These are phyloP conservation scores for Pleurotus sapidus DNA, from an alignment of 768 basidiomycete species.

Conservation along the genomic window DNA sequence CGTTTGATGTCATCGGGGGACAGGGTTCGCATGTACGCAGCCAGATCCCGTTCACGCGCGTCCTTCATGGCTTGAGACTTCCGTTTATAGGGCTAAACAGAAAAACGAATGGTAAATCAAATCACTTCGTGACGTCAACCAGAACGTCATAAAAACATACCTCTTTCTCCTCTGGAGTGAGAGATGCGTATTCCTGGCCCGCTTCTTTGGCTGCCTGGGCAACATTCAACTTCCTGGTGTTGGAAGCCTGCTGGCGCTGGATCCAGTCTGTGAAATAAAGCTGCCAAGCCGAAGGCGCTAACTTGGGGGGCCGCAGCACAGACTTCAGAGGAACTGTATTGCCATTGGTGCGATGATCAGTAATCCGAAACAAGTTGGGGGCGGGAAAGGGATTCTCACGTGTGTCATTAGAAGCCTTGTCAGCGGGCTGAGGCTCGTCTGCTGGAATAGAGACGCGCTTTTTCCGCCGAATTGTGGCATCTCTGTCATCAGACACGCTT, in stretches of 20 bases:
- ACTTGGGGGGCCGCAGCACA: constrained; percentile 79
- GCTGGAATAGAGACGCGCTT: constrained; percentile 32
- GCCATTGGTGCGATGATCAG: constrained; percentile 9
- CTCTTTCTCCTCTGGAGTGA: constrained; percentile 82
- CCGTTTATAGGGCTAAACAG: constrained; percentile 73
- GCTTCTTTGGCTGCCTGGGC: constrained; percentile 96
- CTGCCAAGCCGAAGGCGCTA: constrained; percentile 95
- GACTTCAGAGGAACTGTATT: constrained; percentile 68
- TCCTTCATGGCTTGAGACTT: constrained; percentile 86
- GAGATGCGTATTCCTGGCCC: constrained; percentile 81
- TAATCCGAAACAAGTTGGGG: constrained; percentile 15
- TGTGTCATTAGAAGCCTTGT: constrained; percentile 37
- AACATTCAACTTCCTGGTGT: constrained; percentile 86
- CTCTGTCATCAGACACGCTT: constrained; percentile 57
- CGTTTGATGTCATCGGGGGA: constrained; percentile 94
- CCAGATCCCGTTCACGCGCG: constrained; percentile 75
- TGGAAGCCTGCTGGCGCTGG: constrained; percentile 76
- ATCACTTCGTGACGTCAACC: constrained; percentile 13
- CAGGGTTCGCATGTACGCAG: constrained; percentile 82
- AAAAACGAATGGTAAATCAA: constrained; percentile 11
- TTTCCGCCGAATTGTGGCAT: constrained; percentile 73
- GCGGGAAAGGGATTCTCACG: constrained; percentile 34
- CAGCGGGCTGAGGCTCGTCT: constrained; percentile 32
- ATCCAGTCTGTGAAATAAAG: constrained; percentile 97
- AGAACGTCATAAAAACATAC: constrained; percentile 37